phyloP scores from a whole-genome alignment of 1,284 basidiomycete genomes.

The Phenoliferia sp. region DNA sequence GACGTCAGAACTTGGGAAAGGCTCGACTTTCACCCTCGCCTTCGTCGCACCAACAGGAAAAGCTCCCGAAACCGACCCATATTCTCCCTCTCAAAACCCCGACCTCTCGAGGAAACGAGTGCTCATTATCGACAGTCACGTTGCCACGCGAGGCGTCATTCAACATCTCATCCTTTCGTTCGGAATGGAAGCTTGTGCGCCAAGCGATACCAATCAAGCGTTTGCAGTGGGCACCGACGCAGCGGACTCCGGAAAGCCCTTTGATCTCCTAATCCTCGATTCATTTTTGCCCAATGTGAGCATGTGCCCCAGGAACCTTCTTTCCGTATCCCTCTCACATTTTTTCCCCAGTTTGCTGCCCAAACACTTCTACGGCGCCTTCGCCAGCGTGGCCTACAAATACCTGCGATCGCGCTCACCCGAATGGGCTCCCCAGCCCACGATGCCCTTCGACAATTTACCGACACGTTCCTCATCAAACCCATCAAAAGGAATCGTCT shows the following conservation, averaged over 20 bases:
- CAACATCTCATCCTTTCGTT: conserved; percentile 22
- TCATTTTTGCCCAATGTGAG: conserved; percentile 24
- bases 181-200: conserved; percentile 6
- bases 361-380: conserved; percentile 24
- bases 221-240: conserved; percentile 15
- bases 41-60: conserved; percentile 10
- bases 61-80: conserved; percentile 10
- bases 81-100: conserved; percentile 14
- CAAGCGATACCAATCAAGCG: conserved; percentile 4
- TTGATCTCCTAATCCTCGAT: conserved; percentile 25
- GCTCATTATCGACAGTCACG: conserved; percentile 28
- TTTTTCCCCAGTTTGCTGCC: conserved; percentile 18
- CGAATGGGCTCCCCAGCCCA: conserved; percentile 31
- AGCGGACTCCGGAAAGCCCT: not conserved
- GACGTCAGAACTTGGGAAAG: conserved; percentile 28
- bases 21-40: conserved; percentile 29
- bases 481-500: conserved; percentile 32
- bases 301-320: too few species aligned
- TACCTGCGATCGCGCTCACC: conserved; percentile 24
- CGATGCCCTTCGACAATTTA: conserved; percentile 23
- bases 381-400: conserved; percentile 16
- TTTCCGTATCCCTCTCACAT: not conserved
- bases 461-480: conserved; percentile 26
- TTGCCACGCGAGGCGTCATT: conserved; percentile 14
- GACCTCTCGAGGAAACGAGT: conserved; percentile 25